phyloP scores from a whole-genome alignment of 768 basidiomycete genomes.

The Psilocybe sp. region DNA sequence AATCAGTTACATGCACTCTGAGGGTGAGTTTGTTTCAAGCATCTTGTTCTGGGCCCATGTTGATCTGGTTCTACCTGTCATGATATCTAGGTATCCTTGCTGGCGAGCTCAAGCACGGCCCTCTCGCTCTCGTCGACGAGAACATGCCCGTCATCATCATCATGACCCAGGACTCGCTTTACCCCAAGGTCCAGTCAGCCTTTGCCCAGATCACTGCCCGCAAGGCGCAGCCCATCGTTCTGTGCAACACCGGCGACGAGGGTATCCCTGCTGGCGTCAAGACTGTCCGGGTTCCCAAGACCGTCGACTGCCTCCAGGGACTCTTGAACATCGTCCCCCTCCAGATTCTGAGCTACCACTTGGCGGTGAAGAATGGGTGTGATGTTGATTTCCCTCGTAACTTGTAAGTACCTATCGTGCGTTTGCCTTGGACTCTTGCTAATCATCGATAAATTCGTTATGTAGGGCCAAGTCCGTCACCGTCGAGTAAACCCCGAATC shows the following conservation, averaged over 20 bases:
- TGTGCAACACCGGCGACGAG: conserved; percentile 92
- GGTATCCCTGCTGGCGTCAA: conserved; percentile 70
- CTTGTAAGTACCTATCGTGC: conserved; percentile 47
- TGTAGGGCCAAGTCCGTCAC: conserved; percentile 75
- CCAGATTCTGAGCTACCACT: conserved; percentile 93
- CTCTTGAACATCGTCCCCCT: conserved; percentile 95
- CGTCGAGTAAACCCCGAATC: conserved; percentile 46
- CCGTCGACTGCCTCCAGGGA: conserved; percentile 93
- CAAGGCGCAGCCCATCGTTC: conserved; percentile 91
- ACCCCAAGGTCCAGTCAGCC: conserved; percentile 97
- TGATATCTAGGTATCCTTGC: conserved; percentile 74
- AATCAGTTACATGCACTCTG: conserved; percentile 89
- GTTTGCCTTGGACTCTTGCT: too few species aligned
- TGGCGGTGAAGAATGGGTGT: conserved; percentile 92
- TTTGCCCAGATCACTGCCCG: conserved; percentile 97
- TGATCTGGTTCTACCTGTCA: conserved; percentile 8
- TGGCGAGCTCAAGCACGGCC: conserved; percentile 98
- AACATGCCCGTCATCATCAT: conserved; percentile 99
- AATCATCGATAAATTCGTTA: conserved; percentile 5
- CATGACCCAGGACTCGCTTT: conserved; percentile 98
- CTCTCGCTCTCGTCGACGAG: conserved; percentile 95
- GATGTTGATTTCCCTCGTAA: conserved; percentile 99
- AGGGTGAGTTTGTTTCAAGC: conserved; percentile 40
- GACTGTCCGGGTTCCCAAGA: conserved; percentile 93
- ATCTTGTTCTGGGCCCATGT: background rate